Base-by-base conservation (phyloP, 2,329 filamentous ascomycete species). In the Pestalotiopsis sp. region DNA sequence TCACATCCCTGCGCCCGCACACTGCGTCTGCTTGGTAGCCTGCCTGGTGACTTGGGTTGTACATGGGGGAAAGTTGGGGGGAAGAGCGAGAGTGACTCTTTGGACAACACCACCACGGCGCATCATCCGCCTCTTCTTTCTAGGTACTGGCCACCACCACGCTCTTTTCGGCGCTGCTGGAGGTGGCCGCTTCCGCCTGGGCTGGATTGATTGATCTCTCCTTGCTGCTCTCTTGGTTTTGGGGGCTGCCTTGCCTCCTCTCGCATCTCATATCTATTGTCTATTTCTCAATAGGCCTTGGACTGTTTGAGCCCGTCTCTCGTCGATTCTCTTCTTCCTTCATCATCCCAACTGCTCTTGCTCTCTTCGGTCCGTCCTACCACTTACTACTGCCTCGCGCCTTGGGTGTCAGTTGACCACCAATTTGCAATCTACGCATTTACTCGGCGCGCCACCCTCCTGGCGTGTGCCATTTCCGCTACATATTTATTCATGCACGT, bases 1-100 rank as follows among this genome's bases (percentile, higher is more conserved):
- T 56, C 63, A 60, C 31, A 66, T 66, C 67, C 67, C 63, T 68
- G 67, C 71, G 70, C 70, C 74, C 75, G 71, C 75, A 74, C 73
- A 73, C 75, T 72, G 72, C 75, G 71, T 71, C 71, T 73, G 71
- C 75, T 73, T 76, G 72, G 76, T 77, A 74, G 76, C 75, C 74
- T 61, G 64, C 36, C 58, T 38, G 66, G 66, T 57, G 27, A 56
- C 66, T 63, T 63, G 36, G 40, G 25, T 56, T 40, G 36, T 59
- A 38, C 45, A 45, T 57, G 49, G 36, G 45, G 45, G 45, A 20
- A n/a, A 52, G 45, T 52, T 52, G 45, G 45, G 45, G 45, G 45
- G 60, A 52, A n/a, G 31, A 52, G 25, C n/a, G 49, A 38, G 25
- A 63, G 58, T 62, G 63, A 60, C 58, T 49, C 58, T 38, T 65